These are phyloP conservation scores for Notholithocarpus densiflorus DNA, from an alignment of 306 rosid species.

Conservation along the genomic window DNA sequence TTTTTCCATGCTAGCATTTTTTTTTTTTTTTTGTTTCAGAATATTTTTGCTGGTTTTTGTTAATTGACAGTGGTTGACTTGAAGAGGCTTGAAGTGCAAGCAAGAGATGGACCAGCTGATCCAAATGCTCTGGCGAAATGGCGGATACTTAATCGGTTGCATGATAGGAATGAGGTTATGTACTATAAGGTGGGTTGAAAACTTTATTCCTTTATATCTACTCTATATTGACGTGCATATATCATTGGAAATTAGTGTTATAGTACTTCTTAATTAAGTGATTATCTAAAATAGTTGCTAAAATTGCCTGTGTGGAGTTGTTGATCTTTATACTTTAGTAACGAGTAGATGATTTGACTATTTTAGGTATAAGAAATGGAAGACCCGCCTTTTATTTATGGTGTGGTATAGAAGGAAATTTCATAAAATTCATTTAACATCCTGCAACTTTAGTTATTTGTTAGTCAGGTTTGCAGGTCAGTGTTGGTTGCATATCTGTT, in stretches of 20 bases:
- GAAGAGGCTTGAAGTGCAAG: conserved; percentile 89
- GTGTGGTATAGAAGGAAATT: neutral
- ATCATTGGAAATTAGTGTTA: neutral
- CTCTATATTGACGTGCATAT: neutral
- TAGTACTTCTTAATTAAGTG: neutral
- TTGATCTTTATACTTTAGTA: neutral
- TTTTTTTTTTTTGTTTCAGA: too few species aligned
- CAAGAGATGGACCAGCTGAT: conserved; percentile 98
- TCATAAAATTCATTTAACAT: neutral
- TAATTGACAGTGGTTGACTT: conserved; percentile 73
- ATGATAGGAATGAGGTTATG: conserved; percentile 98
- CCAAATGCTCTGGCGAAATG: conserved; percentile 96
- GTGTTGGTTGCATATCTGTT: neutral
- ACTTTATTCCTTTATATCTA: neutral
- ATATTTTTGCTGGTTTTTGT: neutral
- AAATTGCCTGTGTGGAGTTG: neutral
- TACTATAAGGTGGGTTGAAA: conserved; percentile 71
- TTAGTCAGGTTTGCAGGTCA: neutral
- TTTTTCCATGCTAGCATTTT: too few species aligned
- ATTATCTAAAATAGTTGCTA: conserved; percentile 1
- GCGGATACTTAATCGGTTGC: conserved; percentile 96
- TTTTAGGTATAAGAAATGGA: neutral
- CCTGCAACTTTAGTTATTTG: neutral
- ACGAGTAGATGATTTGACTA: neutral
- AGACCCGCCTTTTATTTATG: neutral